Conservation (phyloP, 257 asterid genomes). For the Solanum ossicruentum region DNA sequence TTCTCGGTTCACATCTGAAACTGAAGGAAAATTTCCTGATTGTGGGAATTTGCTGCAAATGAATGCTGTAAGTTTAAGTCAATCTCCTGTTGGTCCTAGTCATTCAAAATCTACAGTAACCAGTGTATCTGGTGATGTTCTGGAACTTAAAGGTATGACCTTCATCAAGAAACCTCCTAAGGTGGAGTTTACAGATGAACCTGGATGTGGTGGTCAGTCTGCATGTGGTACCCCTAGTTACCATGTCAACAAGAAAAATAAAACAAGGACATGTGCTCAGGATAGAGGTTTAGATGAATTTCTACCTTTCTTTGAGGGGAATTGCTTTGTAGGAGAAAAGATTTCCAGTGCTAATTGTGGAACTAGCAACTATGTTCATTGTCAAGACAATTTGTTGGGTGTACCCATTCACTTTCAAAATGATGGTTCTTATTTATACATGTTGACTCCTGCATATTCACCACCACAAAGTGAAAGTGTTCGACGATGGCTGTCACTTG, state of each 20-base stretch:
- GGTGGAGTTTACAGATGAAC: conserved; percentile 38
- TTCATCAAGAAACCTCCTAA: conserved; percentile 48
- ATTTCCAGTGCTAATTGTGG: conserved; percentile 13
- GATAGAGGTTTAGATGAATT: conserved; percentile 21
- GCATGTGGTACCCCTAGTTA: conserved; percentile 3
- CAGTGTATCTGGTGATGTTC: conserved; percentile 19
- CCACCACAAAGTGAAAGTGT: conserved; percentile 65
- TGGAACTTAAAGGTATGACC: conserved; percentile 39
- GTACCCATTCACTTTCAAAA: conserved; percentile 62
- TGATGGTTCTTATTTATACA: conserved; percentile 72
- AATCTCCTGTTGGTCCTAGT: background rate
- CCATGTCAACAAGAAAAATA: background rate
- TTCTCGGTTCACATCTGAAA: conserved; percentile 1
- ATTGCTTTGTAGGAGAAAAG: conserved; percentile 18
- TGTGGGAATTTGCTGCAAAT: conserved; percentile 11
- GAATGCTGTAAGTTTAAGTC: conserved; percentile 8
- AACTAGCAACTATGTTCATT: conserved; percentile 8
- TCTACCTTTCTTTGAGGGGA: conserved; percentile 44
- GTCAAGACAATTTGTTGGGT: conserved; percentile 35
- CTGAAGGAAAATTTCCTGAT: conserved; percentile 5
- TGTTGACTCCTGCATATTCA: conserved; percentile 60
- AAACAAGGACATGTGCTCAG: conserved; percentile 6
- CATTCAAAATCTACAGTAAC: conserved; percentile 8
- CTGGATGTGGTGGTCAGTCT: background rate
- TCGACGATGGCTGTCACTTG: conserved; percentile 42